Evolutionary conservation across 208 protist genomes (phyloP).

Genomic region (Leishmania major): DNA sequence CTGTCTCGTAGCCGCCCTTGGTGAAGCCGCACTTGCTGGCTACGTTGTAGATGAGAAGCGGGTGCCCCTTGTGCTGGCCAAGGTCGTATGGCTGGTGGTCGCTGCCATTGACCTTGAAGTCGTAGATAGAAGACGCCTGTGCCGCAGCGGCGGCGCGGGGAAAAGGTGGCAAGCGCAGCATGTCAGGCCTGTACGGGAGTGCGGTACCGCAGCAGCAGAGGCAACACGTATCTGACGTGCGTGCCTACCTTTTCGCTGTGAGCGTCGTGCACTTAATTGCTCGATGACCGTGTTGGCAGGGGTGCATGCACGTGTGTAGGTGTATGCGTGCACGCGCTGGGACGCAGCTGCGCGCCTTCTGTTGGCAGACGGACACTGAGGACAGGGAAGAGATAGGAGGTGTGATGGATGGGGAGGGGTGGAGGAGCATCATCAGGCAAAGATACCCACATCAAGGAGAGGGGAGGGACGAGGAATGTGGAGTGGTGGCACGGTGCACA

Average conservation of each 20-base stretch:
- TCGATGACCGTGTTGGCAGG: not conserved
- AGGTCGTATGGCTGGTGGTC: slow-evolving; percentile 88
- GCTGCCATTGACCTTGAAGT: slow-evolving; percentile 68
- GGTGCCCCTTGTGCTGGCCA: slow-evolving; percentile 84
- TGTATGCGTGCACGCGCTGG: not conserved
- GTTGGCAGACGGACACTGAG: not conserved
- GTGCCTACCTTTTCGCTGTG: not conserved
- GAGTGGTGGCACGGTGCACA: not conserved
- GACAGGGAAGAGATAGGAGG: not conserved
- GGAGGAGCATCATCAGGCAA: not conserved
- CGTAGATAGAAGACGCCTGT: slow-evolving; percentile 65
- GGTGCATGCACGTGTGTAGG: not conserved
- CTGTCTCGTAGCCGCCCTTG: slow-evolving; percentile 78
- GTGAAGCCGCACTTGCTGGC: slow-evolving; percentile 93
- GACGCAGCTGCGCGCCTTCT: not conserved
- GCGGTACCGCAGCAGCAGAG: not conserved
- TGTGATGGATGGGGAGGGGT: no score
- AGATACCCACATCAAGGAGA: not conserved
- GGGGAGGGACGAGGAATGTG: not conserved
- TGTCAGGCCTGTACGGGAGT: not conserved
- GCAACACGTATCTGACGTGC: not conserved
- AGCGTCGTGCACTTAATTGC: not conserved
- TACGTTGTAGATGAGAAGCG: slow-evolving; percentile 93
- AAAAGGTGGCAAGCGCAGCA: not conserved
- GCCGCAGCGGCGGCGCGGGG: not conserved